Base-by-base conservation (phyloP, 331 rosid species). In the Malus hybrid region DNA sequence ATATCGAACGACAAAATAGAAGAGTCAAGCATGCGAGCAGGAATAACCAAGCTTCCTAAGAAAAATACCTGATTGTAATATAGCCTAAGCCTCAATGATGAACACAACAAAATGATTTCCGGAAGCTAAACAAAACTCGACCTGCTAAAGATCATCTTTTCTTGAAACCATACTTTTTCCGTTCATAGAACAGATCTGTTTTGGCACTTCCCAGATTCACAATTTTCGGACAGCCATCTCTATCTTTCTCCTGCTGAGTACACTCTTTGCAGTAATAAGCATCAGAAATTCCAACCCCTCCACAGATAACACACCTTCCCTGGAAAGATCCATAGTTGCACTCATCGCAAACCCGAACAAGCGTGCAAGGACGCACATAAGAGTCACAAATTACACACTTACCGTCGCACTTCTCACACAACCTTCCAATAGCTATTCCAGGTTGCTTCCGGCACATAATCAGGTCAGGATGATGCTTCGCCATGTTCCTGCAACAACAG, bases 191-290 rank as follows among this genome's bases (percentile, higher is more conserved):
- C 56, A 93, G 74, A 68, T 91, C 97, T n/a, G 96, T 91, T 86
- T 93, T 93, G 71, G 98, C 98, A 80, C 97, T 93, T 44, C 98
- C 97, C 71, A 93, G 80, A 77, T 93, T 91, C 71, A 93, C 97
- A 77, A 93, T 93, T 76, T 90, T 90, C 14, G 95, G 95, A 39
- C 92, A 90, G 28, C 95, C 92, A 73, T 87, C 90, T 72, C 93
- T 78, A 32, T 89, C 95, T 80, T 90, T 90, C 89, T 90, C 95
- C 79, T 87, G 92, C 83, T 90, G 92, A 4, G 92, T 90, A 64
- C 95, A 90, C 86, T 87, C 92, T 84, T 90, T 90, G 86, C 92
- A 90, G 80, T 90, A 90, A 85, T 90, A 90, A 14, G 95, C 92
- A 83, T 87, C 92, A 15, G 96, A 90, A 14, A 90, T 88, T 36